Evolutionary conservation across 208 protist genomes (phyloP).

Genomic region (Leishmania martiniquensis): DNA sequence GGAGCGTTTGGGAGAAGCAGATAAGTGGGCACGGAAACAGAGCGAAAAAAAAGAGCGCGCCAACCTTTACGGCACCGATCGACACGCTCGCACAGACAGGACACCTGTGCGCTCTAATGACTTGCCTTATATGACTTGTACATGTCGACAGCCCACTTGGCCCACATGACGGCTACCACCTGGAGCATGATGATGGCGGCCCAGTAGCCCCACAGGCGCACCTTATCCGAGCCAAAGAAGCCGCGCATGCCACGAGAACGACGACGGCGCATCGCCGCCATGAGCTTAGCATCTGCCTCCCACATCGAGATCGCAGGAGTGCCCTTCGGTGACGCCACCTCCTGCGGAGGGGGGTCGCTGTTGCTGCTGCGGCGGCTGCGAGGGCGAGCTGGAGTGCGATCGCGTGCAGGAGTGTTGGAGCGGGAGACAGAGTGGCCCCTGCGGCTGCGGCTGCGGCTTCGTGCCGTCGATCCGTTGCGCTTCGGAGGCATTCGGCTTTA

Average conservation of each 20-base stretch:
- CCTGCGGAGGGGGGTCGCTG: conserved; percentile 11
- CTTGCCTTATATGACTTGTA: conserved; percentile 39
- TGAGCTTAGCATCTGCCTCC: conserved; percentile 40
- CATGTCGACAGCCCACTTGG: conserved; percentile 60
- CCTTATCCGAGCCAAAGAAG: conserved; percentile 3
- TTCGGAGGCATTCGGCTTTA: conserved; percentile 25
- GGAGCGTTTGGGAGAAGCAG: neutral
- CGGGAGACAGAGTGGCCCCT: conserved; percentile 12
- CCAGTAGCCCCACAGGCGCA: conserved; percentile 53
- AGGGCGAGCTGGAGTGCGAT: conserved; percentile 19
- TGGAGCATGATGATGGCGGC: conserved; percentile 56
- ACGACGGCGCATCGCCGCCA: conserved; percentile 57
- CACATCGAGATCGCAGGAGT: conserved; percentile 12
- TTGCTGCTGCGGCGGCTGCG: conserved; percentile 18
- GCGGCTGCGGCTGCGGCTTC: conserved; percentile 27
- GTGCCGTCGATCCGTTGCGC: conserved; percentile 17
- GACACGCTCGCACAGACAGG: neutral
- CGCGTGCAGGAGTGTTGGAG: conserved; percentile 21
- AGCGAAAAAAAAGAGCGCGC: neutral
- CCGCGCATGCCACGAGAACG: conserved; percentile 26
- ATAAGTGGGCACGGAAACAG: neutral
- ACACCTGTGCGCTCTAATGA: conserved; percentile 2
- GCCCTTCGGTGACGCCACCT: conserved; percentile 7
- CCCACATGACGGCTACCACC: conserved; percentile 66
- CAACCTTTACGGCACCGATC: neutral